phyloP scores from a whole-genome alignment of 2,329 filamentous ascomycete genomes.

The Zymoseptoria crescenta region DNA sequence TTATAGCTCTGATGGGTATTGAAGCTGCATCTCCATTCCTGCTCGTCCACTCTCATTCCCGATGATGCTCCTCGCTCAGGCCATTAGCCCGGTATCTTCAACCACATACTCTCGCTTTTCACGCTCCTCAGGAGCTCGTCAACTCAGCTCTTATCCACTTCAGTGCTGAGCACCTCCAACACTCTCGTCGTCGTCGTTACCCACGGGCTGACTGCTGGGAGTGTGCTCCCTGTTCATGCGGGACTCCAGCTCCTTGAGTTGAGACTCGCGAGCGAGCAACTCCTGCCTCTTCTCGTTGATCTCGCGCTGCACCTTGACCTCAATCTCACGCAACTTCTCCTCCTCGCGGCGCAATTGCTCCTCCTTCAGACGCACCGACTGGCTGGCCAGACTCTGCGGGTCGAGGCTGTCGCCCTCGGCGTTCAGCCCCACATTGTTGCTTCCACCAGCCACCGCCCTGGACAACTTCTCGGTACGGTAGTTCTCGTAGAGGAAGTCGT shows the following conservation, averaged over 20 bases:
- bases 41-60: neutral
- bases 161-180: slow-evolving; percentile 18
- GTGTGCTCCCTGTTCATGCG: slow-evolving; percentile 68
- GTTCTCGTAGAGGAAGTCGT: slow-evolving; percentile 99
- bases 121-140: neutral
- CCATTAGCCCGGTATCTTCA: neutral
- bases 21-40: neutral
- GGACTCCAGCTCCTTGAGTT: slow-evolving; percentile 97
- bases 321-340: slow-evolving; percentile 99
- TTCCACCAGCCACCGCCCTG: slow-evolving; percentile 75
- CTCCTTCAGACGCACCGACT: slow-evolving; percentile 98
- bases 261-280: slow-evolving; percentile 90
- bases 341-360: slow-evolving; percentile 98
- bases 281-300: slow-evolving; percentile 99
- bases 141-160: neutral
- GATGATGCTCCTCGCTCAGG: neutral
- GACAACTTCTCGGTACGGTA: slow-evolving; percentile 99
- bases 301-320: slow-evolving; percentile 98
- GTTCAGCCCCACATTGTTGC: slow-evolving; percentile 51
- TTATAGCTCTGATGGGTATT: neutral
- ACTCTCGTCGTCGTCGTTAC: slow-evolving; percentile 18
- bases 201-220: slow-evolving; percentile 15
- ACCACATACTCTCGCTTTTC: neutral
- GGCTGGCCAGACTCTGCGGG: slow-evolving; percentile 90
- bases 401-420: slow-evolving; percentile 62